A percentile compares a stretch with the other conserved stretches of the same genome.
Evolutionary conservation across 257 asterid genomes (phyloP).

Genomic region (Prunella vulgaris): DNA sequence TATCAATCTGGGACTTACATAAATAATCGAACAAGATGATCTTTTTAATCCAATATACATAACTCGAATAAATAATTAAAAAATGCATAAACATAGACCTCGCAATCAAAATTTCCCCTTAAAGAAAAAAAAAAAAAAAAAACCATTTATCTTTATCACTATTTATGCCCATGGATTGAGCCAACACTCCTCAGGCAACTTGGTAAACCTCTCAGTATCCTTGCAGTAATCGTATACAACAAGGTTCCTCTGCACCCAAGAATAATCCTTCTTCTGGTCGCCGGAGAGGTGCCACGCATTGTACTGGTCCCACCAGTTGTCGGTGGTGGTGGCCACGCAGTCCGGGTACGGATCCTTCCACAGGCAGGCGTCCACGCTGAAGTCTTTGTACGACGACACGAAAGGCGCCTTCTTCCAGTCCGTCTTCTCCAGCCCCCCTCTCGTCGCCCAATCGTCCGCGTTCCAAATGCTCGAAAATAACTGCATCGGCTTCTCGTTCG

Average conservation of each 20-base stretch:
- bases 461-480: conserved; percentile 96
- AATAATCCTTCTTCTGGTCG: conserved; percentile 59
- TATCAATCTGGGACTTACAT: too few species aligned
- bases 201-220: conserved; percentile 51
- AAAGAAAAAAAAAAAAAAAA: too few species aligned
- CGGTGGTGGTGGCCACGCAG: conserved; percentile 75
- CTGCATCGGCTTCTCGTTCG: conserved; percentile 79
- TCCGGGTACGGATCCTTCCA: conserved; percentile 90
- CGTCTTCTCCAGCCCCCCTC: conserved; percentile 93
- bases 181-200: conserved; percentile 82
- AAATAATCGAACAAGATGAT: neutral
- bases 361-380: conserved; percentile 67
- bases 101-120: neutral
- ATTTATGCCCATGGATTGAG: conserved; percentile 53
- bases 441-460: conserved; percentile 97
- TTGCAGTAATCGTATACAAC: conserved; percentile 83
- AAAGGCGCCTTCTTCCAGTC: conserved; percentile 90
- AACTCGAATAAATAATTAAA: conserved; percentile 20
- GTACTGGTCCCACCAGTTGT: conserved; percentile 93
- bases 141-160: too few species aligned
- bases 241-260: conserved; percentile 89
- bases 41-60: neutral
- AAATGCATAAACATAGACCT: conserved; percentile 9
- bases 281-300: conserved; percentile 69
- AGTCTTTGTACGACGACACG: conserved; percentile 78